Conservation (phyloP, 208 protist species). For the Trypanosoma conorhini region DNA sequence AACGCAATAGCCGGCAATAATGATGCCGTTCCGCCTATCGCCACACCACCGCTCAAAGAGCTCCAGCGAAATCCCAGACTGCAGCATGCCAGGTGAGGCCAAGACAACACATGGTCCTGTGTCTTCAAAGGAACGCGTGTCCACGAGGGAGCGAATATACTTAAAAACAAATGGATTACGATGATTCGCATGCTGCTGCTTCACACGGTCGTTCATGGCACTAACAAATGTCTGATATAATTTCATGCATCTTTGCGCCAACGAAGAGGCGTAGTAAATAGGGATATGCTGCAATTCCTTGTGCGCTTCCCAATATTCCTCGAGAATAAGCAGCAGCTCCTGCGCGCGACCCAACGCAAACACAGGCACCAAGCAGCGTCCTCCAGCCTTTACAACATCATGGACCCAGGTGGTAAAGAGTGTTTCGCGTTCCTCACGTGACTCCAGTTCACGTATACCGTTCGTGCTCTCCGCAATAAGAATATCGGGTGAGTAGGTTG, state of each 20-base stretch:
- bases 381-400: conserved; percentile 93
- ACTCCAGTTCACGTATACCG: conserved; percentile 96
- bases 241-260: conserved; percentile 98
- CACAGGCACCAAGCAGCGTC: conserved; percentile 98
- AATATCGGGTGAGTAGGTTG: conserved; percentile 94
- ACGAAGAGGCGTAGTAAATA: conserved; percentile 98
- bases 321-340: conserved; percentile 98
- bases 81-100: conserved; percentile 96
- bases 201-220: conserved; percentile 98
- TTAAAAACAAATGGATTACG: conserved; percentile 98
- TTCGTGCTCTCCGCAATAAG: conserved; percentile 99
- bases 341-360: conserved; percentile 98
- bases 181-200: conserved; percentile 89
- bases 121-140: conserved; percentile 92
- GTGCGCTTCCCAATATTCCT: conserved; percentile 98
- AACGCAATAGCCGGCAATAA: conserved; percentile 98
- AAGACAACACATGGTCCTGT: conserved; percentile 94
- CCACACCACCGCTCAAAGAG: conserved; percentile 99
- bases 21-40: conserved; percentile 95
- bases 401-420: conserved; percentile 94
- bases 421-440: conserved; percentile 94
- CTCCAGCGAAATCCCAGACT: conserved; percentile 97
- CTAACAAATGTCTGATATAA: conserved; percentile 98
- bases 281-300: conserved; percentile 97
- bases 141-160: conserved; percentile 94